Conservation (phyloP, 345 rosid genomes). For the Trapa bicornis region DNA sequence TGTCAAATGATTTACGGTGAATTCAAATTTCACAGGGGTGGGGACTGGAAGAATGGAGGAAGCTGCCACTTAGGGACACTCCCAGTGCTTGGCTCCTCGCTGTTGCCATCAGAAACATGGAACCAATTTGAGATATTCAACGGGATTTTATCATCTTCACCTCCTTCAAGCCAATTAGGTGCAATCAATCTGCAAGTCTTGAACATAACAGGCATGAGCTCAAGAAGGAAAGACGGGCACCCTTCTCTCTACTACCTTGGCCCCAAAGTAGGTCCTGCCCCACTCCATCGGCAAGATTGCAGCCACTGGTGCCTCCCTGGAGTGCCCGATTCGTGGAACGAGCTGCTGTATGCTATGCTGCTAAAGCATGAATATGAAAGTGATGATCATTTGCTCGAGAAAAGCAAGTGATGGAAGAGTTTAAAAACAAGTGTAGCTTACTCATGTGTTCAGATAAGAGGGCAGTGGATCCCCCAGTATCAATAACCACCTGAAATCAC, state of each 20-base stretch:
- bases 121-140: conserved; percentile 26
- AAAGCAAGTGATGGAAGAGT: background rate
- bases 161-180: conserved; percentile 17
- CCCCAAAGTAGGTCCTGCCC: conserved; percentile 39
- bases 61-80: conserved; percentile 75
- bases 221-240: conserved; percentile 75
- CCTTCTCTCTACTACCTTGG: conserved; percentile 61
- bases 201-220: conserved; percentile 61
- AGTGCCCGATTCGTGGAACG: conserved; percentile 90
- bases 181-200: conserved; percentile 29
- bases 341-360: conserved; percentile 52
- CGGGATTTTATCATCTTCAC: conserved; percentile 21
- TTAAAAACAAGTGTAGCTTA: background rate
- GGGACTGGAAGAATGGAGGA: conserved; percentile 86
- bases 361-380: conserved; percentile 26
- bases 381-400: background rate
- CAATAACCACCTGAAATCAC: background rate
- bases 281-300: conserved; percentile 70
- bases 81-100: conserved; percentile 44
- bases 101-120: conserved; percentile 41
- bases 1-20: background rate
- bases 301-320: conserved; percentile 99
- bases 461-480: background rate
- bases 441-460: background rate
- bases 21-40: conserved; percentile 39